Percentiles rank a stretch among this genome's conserved stretches.
Conservation (phyloP, 192 early-diverging fungal genomes). For the Obelidium mucronatum region DNA sequence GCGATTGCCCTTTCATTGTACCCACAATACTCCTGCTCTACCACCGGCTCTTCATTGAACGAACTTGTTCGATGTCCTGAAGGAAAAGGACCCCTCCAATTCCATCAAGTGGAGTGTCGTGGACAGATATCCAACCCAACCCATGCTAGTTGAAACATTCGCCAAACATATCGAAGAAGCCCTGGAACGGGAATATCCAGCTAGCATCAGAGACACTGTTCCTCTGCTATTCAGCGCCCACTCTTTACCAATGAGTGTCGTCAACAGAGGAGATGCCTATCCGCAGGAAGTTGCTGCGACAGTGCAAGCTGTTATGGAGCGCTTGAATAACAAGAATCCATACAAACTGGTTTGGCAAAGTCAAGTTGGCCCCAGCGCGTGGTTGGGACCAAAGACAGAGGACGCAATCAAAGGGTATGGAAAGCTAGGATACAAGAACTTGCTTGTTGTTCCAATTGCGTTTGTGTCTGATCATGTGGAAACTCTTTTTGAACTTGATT, state of each 20-base stretch:
- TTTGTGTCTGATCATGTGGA: slow-evolving; percentile 98
- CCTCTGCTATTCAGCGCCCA: slow-evolving; percentile 95
- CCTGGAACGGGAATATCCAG: slow-evolving; percentile 67
- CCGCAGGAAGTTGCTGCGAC: slow-evolving; percentile 18
- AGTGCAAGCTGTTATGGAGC: slow-evolving; percentile 71
- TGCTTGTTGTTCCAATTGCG: slow-evolving; percentile 91
- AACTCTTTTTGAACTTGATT: slow-evolving; percentile 95
- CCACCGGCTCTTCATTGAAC: slow-evolving; percentile 91
- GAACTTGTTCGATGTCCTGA: slow-evolving; percentile 77
- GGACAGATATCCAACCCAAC: slow-evolving; percentile 92
- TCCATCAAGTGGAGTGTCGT: slow-evolving; percentile 93
- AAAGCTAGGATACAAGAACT: slow-evolving; percentile 76
- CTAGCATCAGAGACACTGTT: slow-evolving; percentile 70
- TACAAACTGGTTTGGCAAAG: slow-evolving; percentile 95
- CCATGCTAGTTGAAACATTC: slow-evolving; percentile 83
- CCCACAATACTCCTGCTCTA: slow-evolving; percentile 97
- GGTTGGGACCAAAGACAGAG: slow-evolving; percentile 92
- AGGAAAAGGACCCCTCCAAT: slow-evolving; percentile 65
- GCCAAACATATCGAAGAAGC: slow-evolving; percentile 77
- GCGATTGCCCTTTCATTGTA: slow-evolving; percentile 94
- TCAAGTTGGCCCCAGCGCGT: slow-evolving; percentile 89
- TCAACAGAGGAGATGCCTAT: slow-evolving; percentile 75
- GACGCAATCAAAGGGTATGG: slow-evolving; percentile 80
- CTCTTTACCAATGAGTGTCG: slow-evolving; percentile 91
- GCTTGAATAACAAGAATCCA: slow-evolving; percentile 76